Evolutionary conservation across 169 alveolate species (phyloP), one percentile per base, ranked within the genome.

Genomic region (Ichthyophthirius multifiliis): DNA sequence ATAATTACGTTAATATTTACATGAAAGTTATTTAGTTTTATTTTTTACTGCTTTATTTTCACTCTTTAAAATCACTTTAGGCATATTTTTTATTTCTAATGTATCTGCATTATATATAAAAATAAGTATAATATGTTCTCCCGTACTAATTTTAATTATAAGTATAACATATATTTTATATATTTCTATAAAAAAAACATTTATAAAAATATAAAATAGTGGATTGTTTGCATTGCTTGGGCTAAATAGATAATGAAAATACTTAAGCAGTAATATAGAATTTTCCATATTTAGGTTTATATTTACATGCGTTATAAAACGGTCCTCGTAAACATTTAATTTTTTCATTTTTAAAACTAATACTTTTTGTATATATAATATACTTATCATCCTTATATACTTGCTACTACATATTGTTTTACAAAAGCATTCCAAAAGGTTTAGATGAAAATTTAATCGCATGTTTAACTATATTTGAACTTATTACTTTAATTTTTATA

Each of bases 201-300:
- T 41, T 7, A 12, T 9, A 9, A 41, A 43, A 5, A 6, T 18
- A 18, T 12, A 12, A n/a, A 7, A 9, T 2, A 74, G 67, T 47
- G 2, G 41, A 12, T 31, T 75, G 73, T n/a, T 47, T 75, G 74
- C 20, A 16, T 16, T 18, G 45, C 10, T 47, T 39, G 20, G n/a
- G 44, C n/a, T 47, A 47, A 44, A 15, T 23, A 32, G 83, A 75
- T 9, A 47, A n/a, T n/a, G n/a, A 47, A 1, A 35, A 75, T 30
- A 41, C 41, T 16, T 12, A 47, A 41, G 30, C 30, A 5, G 4
- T 46, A 34, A 18, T 23, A 1, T 30, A 39, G 0, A 76, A 75
- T 37, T 76, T 76, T 55, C 83, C 83, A 16, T 76, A 76, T 75
- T 31, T 62, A 20, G 83, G 83, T 16, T 18, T 39, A 39, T 76